These are phyloP conservation scores for Fusarium solani-melongenae DNA, from an alignment of 2,329 filamentous ascomycete genomes.

Conservation along the genomic window DNA sequence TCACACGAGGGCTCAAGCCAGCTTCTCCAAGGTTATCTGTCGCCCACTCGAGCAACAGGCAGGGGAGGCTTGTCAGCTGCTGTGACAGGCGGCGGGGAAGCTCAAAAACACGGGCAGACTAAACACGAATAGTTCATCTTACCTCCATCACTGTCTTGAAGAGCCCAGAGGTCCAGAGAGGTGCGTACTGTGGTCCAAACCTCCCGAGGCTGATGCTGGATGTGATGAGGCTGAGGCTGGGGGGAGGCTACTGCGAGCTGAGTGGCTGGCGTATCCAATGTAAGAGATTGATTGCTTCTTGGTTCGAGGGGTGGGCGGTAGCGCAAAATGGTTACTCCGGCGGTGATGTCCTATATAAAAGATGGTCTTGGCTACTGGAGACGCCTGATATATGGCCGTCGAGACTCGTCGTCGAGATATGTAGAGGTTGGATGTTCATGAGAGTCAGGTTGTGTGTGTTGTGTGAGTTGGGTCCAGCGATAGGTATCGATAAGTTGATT, in stretches of 20 bases:
- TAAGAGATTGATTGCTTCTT: constrained; percentile 1
- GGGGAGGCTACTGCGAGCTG: not conserved
- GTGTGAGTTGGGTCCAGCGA: not conserved
- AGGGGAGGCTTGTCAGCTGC: not conserved
- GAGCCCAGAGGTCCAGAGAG: not conserved
- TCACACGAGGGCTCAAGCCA: constrained; percentile 28
- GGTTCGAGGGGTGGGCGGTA: not conserved
- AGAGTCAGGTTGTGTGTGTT: not conserved
- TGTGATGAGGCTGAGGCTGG: not conserved
- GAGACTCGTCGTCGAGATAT: not conserved
- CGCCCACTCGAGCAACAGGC: constrained; percentile 4
- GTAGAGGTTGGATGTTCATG: constrained; percentile 2
- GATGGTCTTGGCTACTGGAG: not conserved
- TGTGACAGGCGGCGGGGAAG: not conserved
- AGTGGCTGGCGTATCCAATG: constrained; percentile 18
- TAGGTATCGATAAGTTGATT: not conserved
- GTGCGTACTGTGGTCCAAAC: constrained; percentile 13
- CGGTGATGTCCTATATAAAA: not conserved
- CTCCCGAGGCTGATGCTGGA: constrained; percentile 26
- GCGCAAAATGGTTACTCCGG: not conserved
- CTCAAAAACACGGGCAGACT: not conserved
- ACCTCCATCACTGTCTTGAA: constrained; percentile 30
- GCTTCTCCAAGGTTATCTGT: constrained; percentile 7
- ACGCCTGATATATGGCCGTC: not conserved
- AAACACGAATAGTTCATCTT: constrained; percentile 12